phyloP scores from a whole-genome alignment of 2,329 filamentous ascomycete genomes.

The Pseudopyrenochaeta lycopersici region DNA sequence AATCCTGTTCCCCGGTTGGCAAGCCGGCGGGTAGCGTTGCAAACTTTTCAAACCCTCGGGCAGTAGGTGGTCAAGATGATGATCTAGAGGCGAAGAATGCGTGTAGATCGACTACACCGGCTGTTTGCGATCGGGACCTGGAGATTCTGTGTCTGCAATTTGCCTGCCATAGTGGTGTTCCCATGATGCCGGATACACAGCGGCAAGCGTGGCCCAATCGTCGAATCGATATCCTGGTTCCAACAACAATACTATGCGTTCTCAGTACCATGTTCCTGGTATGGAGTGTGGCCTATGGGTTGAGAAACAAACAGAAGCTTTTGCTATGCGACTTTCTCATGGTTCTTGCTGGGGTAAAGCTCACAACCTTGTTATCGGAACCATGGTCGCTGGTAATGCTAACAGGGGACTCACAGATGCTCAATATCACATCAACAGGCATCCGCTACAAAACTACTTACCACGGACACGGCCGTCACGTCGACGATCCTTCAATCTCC shows the following conservation, averaged over 20 bases:
- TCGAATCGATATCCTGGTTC: conserved; percentile 19
- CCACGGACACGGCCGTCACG: conserved; percentile 31
- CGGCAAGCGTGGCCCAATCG: conserved; percentile 26
- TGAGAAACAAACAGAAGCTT: conserved; percentile 26
- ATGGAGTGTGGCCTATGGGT: conserved; percentile 33
- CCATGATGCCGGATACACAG: conserved; percentile 17
- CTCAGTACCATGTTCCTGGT: conserved; percentile 23
- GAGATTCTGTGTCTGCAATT: neutral
- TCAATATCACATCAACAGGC: conserved; percentile 24
- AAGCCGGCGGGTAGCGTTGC: neutral
- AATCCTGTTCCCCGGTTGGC: neutral
- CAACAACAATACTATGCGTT: conserved; percentile 20
- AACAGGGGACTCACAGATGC: conserved; percentile 11
- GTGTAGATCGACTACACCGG: neutral
- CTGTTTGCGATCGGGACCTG: conserved; percentile 3
- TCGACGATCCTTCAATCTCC: conserved; percentile 30
- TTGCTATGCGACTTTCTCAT: conserved; percentile 34
- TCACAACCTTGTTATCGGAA: neutral
- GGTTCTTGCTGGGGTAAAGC: conserved; percentile 29
- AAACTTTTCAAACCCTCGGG: neutral
- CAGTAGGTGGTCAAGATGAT: neutral
- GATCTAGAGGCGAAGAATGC: neutral
- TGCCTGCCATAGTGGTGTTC: neutral
- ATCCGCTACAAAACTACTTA: conserved; percentile 24
- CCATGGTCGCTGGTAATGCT: neutral